Base-by-base conservation (phyloP, 129 eudicot species). In the Helianthus tuberosus region DNA sequence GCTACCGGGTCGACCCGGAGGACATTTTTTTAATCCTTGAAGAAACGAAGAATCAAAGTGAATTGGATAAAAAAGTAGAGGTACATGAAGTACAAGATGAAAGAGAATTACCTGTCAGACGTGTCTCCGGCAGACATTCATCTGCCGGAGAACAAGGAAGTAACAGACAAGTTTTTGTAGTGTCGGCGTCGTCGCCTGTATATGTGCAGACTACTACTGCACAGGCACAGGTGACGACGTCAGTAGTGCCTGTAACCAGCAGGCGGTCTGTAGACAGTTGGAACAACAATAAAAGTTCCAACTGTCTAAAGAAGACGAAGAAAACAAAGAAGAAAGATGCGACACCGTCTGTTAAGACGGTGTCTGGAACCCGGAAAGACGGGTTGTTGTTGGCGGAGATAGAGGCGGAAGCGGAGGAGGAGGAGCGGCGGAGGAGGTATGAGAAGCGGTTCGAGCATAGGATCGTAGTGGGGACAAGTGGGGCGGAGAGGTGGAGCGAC, bases 1-100 rank as follows among this genome's bases (percentile, higher is more conserved):
- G 98, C 1, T 85, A 75, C 70, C 89, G 91, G 66, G 96, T 93
- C 69, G 96, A 88, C 77, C 96, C 96, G 16, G 96, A 90, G 68
- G 96, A 93, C 41, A 76, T 90, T n/a, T 81, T 93, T 10, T 70
- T 88, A 25, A 64, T 92, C 7, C 47, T 65, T 9, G 60, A 43
- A 43, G 47, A 43, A 43, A 43, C 0, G 1, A 43, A 43, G 11
- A 43, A 51, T 0, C 77, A 78, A 23, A 36, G 66, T 29, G 79
- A 88, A 11, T 20, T 66, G 25, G 6, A 63, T 29, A 76, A 72
- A 78, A 51, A 61, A 16, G 44, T 47, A 2, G 72, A 66, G 51
- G 66, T 13, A 1, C 77, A 49, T 2, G 72, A 67, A 38, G 65
- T 23, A 1, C 77, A 49, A 25, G 78, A 73, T 2, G 80, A 65